These are phyloP conservation scores for Hyphopichia pseudoburtonii DNA, from an alignment of 1,139 yeast genomes.

Conservation along the genomic window DNA sequence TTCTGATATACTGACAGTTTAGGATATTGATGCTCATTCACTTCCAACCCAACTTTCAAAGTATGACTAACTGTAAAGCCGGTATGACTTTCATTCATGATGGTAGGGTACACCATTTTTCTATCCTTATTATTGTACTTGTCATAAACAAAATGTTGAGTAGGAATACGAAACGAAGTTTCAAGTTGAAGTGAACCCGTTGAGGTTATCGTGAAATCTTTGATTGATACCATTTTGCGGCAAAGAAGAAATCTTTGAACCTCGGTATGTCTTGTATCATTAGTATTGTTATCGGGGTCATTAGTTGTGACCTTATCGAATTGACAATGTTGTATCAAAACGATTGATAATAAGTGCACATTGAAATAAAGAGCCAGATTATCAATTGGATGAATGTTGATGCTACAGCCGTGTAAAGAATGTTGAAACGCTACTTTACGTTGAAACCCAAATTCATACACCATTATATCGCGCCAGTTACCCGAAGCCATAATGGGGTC, in stretches of 20 bases:
- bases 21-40: slow-evolving; percentile 9
- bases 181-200: slow-evolving; percentile 5
- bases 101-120: slow-evolving; percentile 12
- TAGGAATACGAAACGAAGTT: slow-evolving; percentile 6
- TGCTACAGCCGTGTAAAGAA: slow-evolving; percentile 6
- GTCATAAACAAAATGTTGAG: slow-evolving; percentile 1
- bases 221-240: slow-evolving; percentile 6
- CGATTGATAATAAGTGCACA: slow-evolving; percentile 10
- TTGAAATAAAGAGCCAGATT: slow-evolving; percentile 7
- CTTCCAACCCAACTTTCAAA: slow-evolving; percentile 13
- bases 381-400: slow-evolving; percentile 11
- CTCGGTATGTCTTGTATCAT: slow-evolving; percentile 8
- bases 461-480: slow-evolving; percentile 18
- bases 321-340: slow-evolving; percentile 11
- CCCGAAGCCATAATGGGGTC: slow-evolving; percentile 15
- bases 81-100: slow-evolving; percentile 5
- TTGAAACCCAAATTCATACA: slow-evolving; percentile 16
- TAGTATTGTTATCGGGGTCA: not conserved
- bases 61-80: slow-evolving; percentile 13
- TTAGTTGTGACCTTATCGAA: slow-evolving; percentile 6
- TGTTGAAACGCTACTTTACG: slow-evolving; percentile 16
- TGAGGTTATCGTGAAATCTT: slow-evolving; percentile 5
- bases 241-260: slow-evolving; percentile 9
- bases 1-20: no score
- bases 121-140: slow-evolving; percentile 3